These are phyloP conservation scores for Pluteus cervinus DNA, from an alignment of 768 basidiomycete genomes.

Conservation along the genomic window DNA sequence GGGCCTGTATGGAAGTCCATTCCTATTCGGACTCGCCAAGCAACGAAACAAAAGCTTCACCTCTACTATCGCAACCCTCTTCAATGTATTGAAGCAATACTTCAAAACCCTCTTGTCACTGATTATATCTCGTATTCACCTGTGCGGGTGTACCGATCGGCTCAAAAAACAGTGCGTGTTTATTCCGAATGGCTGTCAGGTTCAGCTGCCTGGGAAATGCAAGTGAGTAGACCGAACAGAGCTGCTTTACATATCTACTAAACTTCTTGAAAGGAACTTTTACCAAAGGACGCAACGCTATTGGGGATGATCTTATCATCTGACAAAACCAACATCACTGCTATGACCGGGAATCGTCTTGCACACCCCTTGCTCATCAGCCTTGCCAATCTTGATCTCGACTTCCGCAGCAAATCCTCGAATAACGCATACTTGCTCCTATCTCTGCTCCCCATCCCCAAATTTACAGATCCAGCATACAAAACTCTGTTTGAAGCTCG, in stretches of 20 bases:
- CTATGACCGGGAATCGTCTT: constrained; percentile 20
- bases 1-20: constrained; percentile 15
- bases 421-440: constrained; percentile 20
- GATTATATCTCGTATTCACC: too few species aligned
- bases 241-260: too few species aligned
- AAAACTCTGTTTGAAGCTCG: constrained; percentile 18
- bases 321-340: constrained; percentile 26
- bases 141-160: not conserved
- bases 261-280: too few species aligned
- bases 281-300: constrained; percentile 20
- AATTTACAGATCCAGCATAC: constrained; percentile 16
- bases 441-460: constrained; percentile 24
- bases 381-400: constrained; percentile 24
- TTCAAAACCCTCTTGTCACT: constrained; percentile 15
- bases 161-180: not conserved
- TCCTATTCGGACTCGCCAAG: constrained; percentile 4
- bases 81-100: constrained; percentile 17
- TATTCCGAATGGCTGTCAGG: constrained; percentile 6
- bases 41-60: constrained; percentile 11
- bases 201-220: constrained; percentile 5
- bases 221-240: too few species aligned
- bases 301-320: constrained; percentile 22
- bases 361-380: constrained; percentile 25
- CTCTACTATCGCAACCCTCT: constrained; percentile 20
- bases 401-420: constrained; percentile 22